These are phyloP conservation scores for Arachis stenosperma DNA, from an alignment of 306 rosid species.

Conservation along the genomic window DNA sequence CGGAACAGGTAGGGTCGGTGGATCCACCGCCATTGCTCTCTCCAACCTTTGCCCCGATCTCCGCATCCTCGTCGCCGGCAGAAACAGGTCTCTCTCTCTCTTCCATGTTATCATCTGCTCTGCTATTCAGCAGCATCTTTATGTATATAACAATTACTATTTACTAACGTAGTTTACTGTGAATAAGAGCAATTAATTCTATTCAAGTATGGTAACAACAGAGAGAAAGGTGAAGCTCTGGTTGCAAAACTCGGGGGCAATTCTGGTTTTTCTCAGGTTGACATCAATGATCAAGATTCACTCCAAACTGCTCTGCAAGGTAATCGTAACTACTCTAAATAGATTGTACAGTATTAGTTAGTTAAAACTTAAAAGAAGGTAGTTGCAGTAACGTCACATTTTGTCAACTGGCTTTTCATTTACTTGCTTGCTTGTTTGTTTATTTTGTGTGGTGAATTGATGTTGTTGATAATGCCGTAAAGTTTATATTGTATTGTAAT, in stretches of 20 bases:
- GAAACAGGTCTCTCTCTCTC: constrained; percentile 62
- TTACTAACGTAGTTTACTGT: not conserved
- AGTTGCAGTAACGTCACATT: too few relatives aligned
- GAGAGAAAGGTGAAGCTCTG: constrained; percentile 75
- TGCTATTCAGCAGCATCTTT: not conserved
- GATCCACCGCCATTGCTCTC: constrained; percentile 84
- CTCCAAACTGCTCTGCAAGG: constrained; percentile 68
- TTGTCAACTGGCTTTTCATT: not conserved
- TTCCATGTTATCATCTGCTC: not conserved
- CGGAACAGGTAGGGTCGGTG: constrained; percentile 96
- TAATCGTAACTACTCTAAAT: not conserved
- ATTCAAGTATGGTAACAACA: constrained; percentile 16
- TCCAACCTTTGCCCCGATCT: constrained; percentile 76
- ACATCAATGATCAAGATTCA: constrained; percentile 55
- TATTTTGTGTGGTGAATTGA: not conserved
- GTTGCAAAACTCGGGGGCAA: constrained; percentile 65
- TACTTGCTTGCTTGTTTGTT: too few relatives aligned
- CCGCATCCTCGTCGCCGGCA: constrained; percentile 67
- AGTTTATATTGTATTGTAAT: not conserved
- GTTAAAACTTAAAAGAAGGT: too few relatives aligned
- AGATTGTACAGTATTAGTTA: too few relatives aligned
- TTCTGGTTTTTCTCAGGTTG: constrained; percentile 66
- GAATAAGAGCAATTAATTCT: not conserved
- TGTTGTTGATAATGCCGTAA: constrained; percentile 4
- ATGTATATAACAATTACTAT: too few relatives aligned